Base-by-base conservation (phyloP, 345 rosid species). In the Trapa bicornis region DNA sequence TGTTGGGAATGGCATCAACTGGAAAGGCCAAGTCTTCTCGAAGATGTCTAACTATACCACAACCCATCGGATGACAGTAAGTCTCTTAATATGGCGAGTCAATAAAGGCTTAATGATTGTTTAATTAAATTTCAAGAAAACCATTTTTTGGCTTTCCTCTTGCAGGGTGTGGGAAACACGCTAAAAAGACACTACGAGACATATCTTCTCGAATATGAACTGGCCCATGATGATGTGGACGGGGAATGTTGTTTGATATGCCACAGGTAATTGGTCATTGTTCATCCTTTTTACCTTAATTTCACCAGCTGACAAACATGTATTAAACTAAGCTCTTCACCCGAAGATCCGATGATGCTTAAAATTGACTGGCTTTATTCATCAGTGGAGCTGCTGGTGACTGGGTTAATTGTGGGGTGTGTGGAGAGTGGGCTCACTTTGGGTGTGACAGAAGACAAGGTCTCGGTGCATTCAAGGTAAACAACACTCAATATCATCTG, bases 21-120 rank as follows among this genome's bases (percentile, higher is more conserved):
- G 86, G 86, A 82, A 82, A 74, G 86, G 86, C 57, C 86, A 82
- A 71, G 86, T 82, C 62, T 82, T 82, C 76, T 82, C 86, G 22
- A 82, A 80, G 80, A 82, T 82, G 86, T 78, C 80, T 38, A 82
- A 82, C 75, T 80, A 80, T 69, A 82, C 86, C 15, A 66, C 74
- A 67, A 82, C 86, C n/a, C 79, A 82, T 63, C 72, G 83, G 69
- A 82, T 82, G 86, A 82, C 86, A 2, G 86, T 82, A 80, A 52
- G 81, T 67, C 61, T 29, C 35, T 11, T 37, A n/a, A 38, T 33
- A 15, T 35, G 47, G 37, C 5, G 43, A 35, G 38, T 7, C 54
- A n/a, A n/a, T 13, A 15, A 38, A 3, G 5, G 2, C 60, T 48
- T 35, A 22, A 37, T 35, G 4, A 7, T 14, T 52, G 15, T 14